Evolutionary conservation across 1,139 yeast species (phyloP).

Genomic region (Yamadazyma spencermartinsiae): DNA sequence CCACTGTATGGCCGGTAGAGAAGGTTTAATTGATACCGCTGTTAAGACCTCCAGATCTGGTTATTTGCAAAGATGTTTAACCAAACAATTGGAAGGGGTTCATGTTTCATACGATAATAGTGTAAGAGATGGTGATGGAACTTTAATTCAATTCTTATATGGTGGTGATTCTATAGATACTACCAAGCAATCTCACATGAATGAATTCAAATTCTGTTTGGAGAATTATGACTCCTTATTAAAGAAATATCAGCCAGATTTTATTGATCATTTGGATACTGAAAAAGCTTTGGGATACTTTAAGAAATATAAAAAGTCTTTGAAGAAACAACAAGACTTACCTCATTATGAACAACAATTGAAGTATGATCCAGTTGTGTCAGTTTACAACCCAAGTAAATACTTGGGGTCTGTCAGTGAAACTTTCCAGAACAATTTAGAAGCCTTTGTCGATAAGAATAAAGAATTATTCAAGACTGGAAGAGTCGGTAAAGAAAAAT

Average conservation of each 20-base stretch:
- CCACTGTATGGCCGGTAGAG: constrained; percentile 99
- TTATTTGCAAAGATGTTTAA: constrained; percentile 96
- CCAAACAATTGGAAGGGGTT: constrained; percentile 97
- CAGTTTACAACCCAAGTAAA: constrained; percentile 83
- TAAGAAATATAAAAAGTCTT: constrained; percentile 77
- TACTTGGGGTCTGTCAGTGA: constrained; percentile 94
- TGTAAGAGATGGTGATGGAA: constrained; percentile 94
- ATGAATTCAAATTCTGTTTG: constrained; percentile 88
- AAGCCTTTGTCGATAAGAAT: constrained; percentile 60
- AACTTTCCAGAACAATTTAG: constrained; percentile 79
- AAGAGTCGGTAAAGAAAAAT: constrained; percentile 76
- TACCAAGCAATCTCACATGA: constrained; percentile 91
- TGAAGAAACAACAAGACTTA: constrained; percentile 62
- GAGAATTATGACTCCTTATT: constrained; percentile 87
- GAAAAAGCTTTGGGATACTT: constrained; percentile 77
- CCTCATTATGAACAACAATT: constrained; percentile 63
- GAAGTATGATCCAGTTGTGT: constrained; percentile 87
- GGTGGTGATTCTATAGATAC: constrained; percentile 98
- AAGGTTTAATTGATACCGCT: constrained; percentile 99
- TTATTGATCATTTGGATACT: constrained; percentile 59
- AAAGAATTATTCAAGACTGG: constrained; percentile 53
- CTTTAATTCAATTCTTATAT: constrained; percentile 89
- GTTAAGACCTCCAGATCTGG: constrained; percentile 99
- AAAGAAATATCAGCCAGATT: constrained; percentile 82
- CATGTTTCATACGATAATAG: constrained; percentile 92